phyloP scores from a whole-genome alignment of 495 filamentous ascomycete genomes.

The Penicillium desertorum region DNA sequence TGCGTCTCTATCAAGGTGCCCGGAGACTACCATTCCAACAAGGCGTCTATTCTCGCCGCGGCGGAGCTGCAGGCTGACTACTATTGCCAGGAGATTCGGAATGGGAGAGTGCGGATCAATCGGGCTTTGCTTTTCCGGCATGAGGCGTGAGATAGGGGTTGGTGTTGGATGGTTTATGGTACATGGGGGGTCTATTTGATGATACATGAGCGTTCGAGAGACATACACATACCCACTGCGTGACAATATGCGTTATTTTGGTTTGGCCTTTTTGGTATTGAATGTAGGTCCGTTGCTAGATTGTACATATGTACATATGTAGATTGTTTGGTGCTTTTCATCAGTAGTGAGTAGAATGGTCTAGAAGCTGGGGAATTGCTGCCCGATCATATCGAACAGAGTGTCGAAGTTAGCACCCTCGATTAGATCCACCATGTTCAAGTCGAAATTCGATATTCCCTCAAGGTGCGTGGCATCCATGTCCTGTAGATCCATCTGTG shows the following conservation, averaged over 20 bases:
- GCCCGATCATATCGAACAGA: slow-evolving; percentile 40
- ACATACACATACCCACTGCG: not conserved
- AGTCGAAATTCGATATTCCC: slow-evolving; percentile 33
- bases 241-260: not conserved
- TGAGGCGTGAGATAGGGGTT: not conserved
- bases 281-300: not conserved
- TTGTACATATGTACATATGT: not conserved
- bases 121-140: not conserved
- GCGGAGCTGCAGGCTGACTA: slow-evolving; percentile 11
- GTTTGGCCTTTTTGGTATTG: not conserved
- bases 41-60: slow-evolving; percentile 8
- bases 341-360: not conserved
- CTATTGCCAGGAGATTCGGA: slow-evolving; percentile 10
- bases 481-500: slow-evolving; percentile 18
- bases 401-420: slow-evolving; percentile 39
- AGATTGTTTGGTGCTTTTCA: not conserved
- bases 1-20: slow-evolving; percentile 13
- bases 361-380: slow-evolving; percentile 39
- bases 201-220: not conserved
- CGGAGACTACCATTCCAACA: slow-evolving; percentile 10
- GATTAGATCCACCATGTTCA: slow-evolving; percentile 43
- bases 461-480: slow-evolving; percentile 10
- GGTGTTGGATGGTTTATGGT: not conserved
- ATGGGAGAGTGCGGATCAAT: slow-evolving; percentile 1
- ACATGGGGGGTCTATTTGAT: not conserved